Evolutionary conservation across 2,329 filamentous ascomycete genomes (phyloP), one percentile per base, ranked within the genome.

Genomic region (Aspergillus oerlinghausenensis): DNA sequence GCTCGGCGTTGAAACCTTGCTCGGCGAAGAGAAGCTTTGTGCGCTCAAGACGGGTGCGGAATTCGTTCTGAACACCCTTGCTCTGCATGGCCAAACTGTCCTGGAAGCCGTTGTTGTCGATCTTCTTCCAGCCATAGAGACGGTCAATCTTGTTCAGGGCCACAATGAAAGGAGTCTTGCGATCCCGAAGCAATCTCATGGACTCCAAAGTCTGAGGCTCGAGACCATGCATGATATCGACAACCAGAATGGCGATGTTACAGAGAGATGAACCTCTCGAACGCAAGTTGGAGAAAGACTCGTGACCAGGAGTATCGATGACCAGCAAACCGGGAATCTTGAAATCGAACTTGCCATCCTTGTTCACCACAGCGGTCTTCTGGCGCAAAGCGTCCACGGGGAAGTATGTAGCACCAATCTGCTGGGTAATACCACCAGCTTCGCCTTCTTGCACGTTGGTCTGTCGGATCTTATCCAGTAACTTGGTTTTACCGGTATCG

Each of bases 91-190:
- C 85, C 73, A 99, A 80, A 77, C 88, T 93, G 74, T 97, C 93
- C 69, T 91, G 87, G 84, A 99, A 97, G 58, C 94, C 94, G 73
- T 99, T 99, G 84, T 99, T 96, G 70, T 94, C 92, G 60, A 97
- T 91, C 80, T 93, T 92, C 82, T 96, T 96, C 94, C 95, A 99
- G 73, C 91, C 92, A 73, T 97, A 99, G 17, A 99, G 86, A 84
- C 94, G 92, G 85, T 99, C 94, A 65, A 99, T 97, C 82, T 99
- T 99, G 88, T 99, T 99, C 71, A 99, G 82, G 1, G 95, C 95
- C 43, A 99, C 95, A 65, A 99, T 96, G 80, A 99, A 99, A 4
- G 94, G 94, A 23, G 94, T 99, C 78, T 94, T 95, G 68, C 91
- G 85, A 68, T 97, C 93, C 70, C 93, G 86, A 52, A 99, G 85